A percentile compares a stretch with the other conserved stretches of the same genome.
These are phyloP conservation scores for Cyberlindnera saturnus DNA, from an alignment of 805 yeast species.

Conservation along the genomic window DNA sequence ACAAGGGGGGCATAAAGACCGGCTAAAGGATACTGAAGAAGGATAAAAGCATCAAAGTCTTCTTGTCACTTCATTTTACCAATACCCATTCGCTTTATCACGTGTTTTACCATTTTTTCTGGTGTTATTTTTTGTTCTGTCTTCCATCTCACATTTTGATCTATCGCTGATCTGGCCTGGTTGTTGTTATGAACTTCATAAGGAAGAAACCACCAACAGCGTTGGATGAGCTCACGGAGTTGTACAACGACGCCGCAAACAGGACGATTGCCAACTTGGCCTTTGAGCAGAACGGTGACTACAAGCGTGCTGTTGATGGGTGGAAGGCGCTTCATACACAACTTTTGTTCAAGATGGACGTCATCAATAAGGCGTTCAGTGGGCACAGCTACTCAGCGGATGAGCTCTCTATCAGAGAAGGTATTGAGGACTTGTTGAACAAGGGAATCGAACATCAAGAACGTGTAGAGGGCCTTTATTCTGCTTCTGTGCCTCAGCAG, in stretches of 20 bases:
- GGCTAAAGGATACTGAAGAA: no score
- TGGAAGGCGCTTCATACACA: slow-evolving; percentile 70
- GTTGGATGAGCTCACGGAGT: slow-evolving; percentile 49
- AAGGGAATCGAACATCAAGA: slow-evolving; percentile 33
- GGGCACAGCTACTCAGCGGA: slow-evolving; percentile 34
- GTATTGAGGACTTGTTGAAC: slow-evolving; percentile 17
- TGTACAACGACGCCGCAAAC: slow-evolving; percentile 59
- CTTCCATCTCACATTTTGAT: no score
- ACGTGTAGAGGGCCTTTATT: slow-evolving; percentile 13
- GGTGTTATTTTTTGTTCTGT: no score
- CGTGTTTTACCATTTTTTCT: no score
- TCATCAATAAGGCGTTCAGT: slow-evolving; percentile 37
- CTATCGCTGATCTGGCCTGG: no score
- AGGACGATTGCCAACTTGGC: slow-evolving; percentile 50
- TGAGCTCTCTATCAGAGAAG: slow-evolving; percentile 34
- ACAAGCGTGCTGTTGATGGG: slow-evolving; percentile 56
- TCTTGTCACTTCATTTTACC: no score
- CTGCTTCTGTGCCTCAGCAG: neutral
- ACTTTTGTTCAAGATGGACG: slow-evolving; percentile 48
- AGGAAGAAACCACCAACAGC: slow-evolving; percentile 58
- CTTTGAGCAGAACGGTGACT: slow-evolving; percentile 48
- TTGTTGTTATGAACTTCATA: slow-evolving; percentile 37
- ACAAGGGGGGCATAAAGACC: no score
- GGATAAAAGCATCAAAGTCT: no score
- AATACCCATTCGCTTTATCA: no score